Evolutionary conservation across 2,329 filamentous ascomycete genomes (phyloP), one percentile per base, ranked within the genome.

Genomic region (Diaporthe sp.): DNA sequence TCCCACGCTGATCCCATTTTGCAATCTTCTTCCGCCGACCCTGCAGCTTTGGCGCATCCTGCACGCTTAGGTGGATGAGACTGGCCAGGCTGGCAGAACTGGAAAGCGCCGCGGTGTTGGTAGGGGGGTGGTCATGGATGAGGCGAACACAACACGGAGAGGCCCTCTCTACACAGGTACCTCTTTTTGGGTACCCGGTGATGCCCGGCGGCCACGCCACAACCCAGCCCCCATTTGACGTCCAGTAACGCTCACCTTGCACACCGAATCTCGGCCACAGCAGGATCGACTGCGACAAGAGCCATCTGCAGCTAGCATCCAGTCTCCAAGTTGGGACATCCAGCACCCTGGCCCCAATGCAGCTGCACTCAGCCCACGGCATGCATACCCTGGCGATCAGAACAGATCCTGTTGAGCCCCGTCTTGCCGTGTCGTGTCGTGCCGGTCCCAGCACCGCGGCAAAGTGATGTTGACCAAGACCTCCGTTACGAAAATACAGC

Each of bases 221-320:
- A 53, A 22, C 65, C 65, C 46, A 68, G 65, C 65, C 65, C 28
- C 46, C 65, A 39, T 25, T 6, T 42, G n/a, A 25, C 22, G 12
- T 39, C 31, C 46, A 37, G 28, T 46, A 34, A 9, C 31, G 28
- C 49, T 68, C 65, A 68, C 65, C 65, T 68, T 51, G 65, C 65
- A 68, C 65, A 68, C 65, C 65, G 46, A 68, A 68, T 53, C 62
- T 68, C 62, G 34, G 65, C 39, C 46, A 68, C 46, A 25, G n/a
- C 65, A 53, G 65, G 61, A 68, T 68, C 65, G 65, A 42, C 65
- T 68, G 31, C 65, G 62, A 37, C 44, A 49, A 51, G 44, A 37
- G 44, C 62, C 13, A 53, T 68, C 44, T n/a, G 62, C 28, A 10
- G 62, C 62, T 53, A 68, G 19, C 62, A 51, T 28, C 42, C n/a